Evolutionary conservation across 139 green algal species (phyloP).

Genomic region (Medakamo hakoo): DNA sequence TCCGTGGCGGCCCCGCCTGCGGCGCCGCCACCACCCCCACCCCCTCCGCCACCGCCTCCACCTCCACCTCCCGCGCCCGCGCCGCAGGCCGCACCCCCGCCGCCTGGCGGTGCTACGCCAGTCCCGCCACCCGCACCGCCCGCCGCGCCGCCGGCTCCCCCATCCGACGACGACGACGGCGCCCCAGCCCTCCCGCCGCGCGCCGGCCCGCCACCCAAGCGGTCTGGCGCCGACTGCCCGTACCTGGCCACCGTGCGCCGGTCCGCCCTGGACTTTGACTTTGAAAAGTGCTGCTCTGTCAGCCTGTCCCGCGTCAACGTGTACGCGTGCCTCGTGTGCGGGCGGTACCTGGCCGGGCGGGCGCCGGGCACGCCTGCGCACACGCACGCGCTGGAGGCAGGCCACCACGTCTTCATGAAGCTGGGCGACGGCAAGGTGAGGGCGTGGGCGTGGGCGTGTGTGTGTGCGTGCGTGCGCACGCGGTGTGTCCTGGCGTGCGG

Average conservation of each 20-base stretch:
- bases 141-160: conserved; percentile 1
- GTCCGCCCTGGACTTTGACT: conserved; percentile 95
- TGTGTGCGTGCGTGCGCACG: background rate
- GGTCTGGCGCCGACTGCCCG: conserved; percentile 68
- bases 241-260: conserved; percentile 93
- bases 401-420: conserved; percentile 97
- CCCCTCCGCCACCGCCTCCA: background rate
- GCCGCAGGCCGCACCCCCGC: background rate
- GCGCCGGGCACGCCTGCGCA: conserved; percentile 79
- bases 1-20: background rate
- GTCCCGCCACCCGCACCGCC: background rate
- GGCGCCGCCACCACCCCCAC: background rate
- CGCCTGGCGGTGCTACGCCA: too few species aligned
- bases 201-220: conserved; percentile 12
- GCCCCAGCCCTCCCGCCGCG: conserved; percentile 2
- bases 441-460: too few species aligned
- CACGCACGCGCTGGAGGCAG: conserved; percentile 76
- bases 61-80: background rate
- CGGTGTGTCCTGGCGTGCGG: conserved; percentile 13
- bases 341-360: conserved; percentile 93
- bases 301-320: conserved; percentile 82
- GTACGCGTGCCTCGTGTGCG: conserved; percentile 95
- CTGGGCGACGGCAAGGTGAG: conserved; percentile 57
- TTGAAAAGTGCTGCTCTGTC: conserved; percentile 96
- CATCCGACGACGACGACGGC: conserved; percentile 4